Conservation (phyloP, 1,284 basidiomycete species). For the Sutorius eximius region DNA sequence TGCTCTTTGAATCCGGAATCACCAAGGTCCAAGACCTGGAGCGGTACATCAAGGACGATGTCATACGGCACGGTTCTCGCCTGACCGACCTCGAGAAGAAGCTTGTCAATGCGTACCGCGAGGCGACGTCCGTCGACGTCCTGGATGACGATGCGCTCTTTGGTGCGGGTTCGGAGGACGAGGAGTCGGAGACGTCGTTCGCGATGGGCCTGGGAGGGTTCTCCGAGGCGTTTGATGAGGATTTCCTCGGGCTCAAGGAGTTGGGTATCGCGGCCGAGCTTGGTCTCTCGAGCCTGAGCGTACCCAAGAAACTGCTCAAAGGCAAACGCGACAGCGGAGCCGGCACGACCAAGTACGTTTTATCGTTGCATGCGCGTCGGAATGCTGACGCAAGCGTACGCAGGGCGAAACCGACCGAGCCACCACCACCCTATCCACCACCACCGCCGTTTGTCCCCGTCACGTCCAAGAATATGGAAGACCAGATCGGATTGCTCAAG, state of each 20-base stretch:
- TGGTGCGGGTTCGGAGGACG: conserved; percentile 62
- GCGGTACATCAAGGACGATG: conserved; percentile 86
- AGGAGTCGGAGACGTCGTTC: conserved; percentile 74
- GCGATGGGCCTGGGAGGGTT: conserved; percentile 80
- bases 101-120: conserved; percentile 78
- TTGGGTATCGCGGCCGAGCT: conserved; percentile 88
- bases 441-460: conserved; percentile 81
- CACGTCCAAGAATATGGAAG: conserved; percentile 59
- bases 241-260: conserved; percentile 89
- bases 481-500: conserved; percentile 85
- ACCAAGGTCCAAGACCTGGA: conserved; percentile 78
- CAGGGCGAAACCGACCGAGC: conserved; percentile 69
- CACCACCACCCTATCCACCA: conserved; percentile 81
- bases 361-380: neutral
- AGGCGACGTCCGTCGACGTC: conserved; percentile 66
- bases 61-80: conserved; percentile 78
- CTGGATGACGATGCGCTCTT: conserved; percentile 82
- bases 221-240: conserved; percentile 86
- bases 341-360: conserved; percentile 50
- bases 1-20: conserved; percentile 84
- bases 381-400: conserved; percentile 6
- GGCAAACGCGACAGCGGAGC: conserved; percentile 52
- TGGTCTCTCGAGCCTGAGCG: conserved; percentile 74
- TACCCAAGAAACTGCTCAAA: conserved; percentile 80
- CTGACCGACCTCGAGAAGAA: conserved; percentile 84